Evolutionary conservation across 805 yeast genomes (phyloP).

Genomic region (Starmerella bombicola): DNA sequence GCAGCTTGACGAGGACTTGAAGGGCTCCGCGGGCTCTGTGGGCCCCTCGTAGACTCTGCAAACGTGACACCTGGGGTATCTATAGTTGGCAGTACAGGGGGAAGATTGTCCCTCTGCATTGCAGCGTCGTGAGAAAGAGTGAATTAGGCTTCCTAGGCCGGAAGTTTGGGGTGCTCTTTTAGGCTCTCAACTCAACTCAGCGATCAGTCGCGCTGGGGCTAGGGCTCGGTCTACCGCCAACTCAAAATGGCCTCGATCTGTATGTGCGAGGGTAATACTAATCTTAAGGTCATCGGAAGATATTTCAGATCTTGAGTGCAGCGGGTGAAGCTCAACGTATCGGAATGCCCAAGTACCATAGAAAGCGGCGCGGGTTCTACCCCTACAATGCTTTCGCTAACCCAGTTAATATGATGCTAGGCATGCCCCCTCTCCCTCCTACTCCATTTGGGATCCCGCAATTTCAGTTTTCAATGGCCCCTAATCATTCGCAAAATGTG

Average conservation of each 20-base stretch:
- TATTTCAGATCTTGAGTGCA: background rate
- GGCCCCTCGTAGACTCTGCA: conserved; percentile 1
- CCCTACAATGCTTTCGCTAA: background rate
- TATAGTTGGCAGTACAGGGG: conserved; percentile 1
- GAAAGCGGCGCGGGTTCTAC: background rate
- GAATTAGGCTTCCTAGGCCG: no score
- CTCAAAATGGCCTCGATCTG: no score
- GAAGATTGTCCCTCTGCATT: background rate
- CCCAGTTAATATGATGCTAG: background rate
- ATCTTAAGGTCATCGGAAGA: no score
- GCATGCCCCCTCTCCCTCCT: background rate
- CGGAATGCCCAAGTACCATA: conserved; percentile 1
- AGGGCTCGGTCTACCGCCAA: no score
- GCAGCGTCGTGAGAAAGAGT: no score
- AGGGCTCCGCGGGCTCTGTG: background rate
- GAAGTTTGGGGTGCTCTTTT: no score
- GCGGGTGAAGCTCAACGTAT: background rate
- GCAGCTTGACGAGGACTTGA: background rate
- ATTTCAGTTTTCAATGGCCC: background rate
- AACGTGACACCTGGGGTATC: background rate
- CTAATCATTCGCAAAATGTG: no score
- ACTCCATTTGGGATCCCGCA: background rate
- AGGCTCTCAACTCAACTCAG: no score
- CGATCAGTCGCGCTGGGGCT: no score
- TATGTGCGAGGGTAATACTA: no score